Base-by-base conservation (phyloP, 129 eudicot species). In the Silybum marianum region DNA sequence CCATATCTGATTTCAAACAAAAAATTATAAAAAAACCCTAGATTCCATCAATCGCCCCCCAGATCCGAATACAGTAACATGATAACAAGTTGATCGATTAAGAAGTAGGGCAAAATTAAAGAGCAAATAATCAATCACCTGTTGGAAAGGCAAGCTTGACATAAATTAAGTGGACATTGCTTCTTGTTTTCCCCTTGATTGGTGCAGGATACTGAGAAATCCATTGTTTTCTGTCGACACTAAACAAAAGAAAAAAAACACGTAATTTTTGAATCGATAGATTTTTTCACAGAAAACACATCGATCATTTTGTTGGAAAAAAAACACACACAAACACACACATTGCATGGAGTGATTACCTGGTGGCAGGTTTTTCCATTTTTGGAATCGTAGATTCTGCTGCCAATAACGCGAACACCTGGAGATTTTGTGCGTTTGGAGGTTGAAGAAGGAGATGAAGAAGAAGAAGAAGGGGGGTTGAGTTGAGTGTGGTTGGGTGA, bases 171-270 rank as follows among this genome's bases (percentile, higher is more conserved):
- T 14, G 93, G 46, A 72, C 96, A 91, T 73, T 83, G 88, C 87
- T 78, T 85, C 66, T 81, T 81, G 48, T 77, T 40, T 3, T 44
- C 80, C 3, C 2, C 21, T 60, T 77, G 48, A 21, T 87, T 85
- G 21, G 80, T 91, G 86, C 92, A 91, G 6, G 82, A 21, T 2
- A 85, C 92, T 0, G 79, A 44, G 48, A 87, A 85, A 79, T 82
- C 88, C 89, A 85, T 54, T 4, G 92, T 91, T 78, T 91, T 91
- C 70, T 91, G 96, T 11, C 96, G 87, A 78, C 92, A 91, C 92
- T 88, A 80, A 30, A 11, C 54, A 78, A 36, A 60, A 60, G 18
- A 54, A 63, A 78, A 30, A 26, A 26, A 63, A 78, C 30, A 40
- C 13, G 9, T 10, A 62, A 1, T 81, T 66, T 12, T 36, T 25